Evolutionary conservation across 1,284 basidiomycete species (phyloP), one percentile per base, ranked within the genome.

Genomic region (Peniophora sp.): DNA sequence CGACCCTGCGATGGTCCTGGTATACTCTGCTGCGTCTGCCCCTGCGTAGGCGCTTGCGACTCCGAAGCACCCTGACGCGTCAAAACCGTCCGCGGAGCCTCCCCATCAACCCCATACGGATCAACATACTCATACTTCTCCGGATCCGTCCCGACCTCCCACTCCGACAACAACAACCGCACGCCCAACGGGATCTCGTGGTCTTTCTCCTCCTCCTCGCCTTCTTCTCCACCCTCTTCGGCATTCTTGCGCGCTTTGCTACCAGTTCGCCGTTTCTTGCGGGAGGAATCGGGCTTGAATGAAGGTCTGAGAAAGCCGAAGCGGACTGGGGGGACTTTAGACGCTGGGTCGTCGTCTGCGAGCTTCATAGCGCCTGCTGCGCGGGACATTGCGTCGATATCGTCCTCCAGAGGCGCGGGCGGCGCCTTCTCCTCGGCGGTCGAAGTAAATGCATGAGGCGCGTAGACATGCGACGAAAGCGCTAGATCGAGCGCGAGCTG

Each of bases 291-390:
- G 2, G 24, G 52, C 50, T 66, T 71, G 23, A 55, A 55, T 34
- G 71, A 52, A 1, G 85, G 85, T 14, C 61, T 74, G 27, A 88
- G 64, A 60, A 76, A 84, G n/a, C 76, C 73, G 62, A 86, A 85
- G 3, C 71, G 63, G 41, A 85, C 61, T 5, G 5, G 6, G 5
- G 27, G 27, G 27, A 32, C 27, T 41, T 41, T 6, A 3, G 72
- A 67, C 20, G 81, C 74, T 8, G 77, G 77, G 53, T 75, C 78
- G 5, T 55, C 48, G 10, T 73, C 73, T 22, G 62, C 66, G 12
- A 85, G 63, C 3, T 78, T 78, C 55, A 83, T 70, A 14, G 75
- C 77, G 59, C 74, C 72, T 2, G 82, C 69, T n/a, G 66, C 66
- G 12, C 61, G 60, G 11, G 64, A 64, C 71, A 79, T 74, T 1